These are phyloP conservation scores for Cadophora gregata DNA, from an alignment of 2,329 filamentous ascomycete genomes.

Conservation along the genomic window DNA sequence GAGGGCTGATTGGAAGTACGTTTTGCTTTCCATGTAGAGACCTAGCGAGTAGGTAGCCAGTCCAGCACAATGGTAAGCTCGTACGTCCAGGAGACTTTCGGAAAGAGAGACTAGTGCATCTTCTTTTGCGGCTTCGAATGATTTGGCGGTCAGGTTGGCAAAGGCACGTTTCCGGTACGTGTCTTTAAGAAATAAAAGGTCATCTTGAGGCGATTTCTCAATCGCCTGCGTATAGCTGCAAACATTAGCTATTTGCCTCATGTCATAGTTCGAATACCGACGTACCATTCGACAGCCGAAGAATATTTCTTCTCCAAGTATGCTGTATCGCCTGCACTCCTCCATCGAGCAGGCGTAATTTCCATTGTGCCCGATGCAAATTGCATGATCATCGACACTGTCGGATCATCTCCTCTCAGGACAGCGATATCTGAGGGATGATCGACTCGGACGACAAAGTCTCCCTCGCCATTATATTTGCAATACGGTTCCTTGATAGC, in stretches of 20 bases:
- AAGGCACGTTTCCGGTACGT: background rate
- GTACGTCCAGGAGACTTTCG: conserved; percentile 20
- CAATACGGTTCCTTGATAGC: conserved; percentile 34
- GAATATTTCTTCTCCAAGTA: conserved; percentile 30
- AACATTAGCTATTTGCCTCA: background rate
- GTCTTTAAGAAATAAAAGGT: background rate
- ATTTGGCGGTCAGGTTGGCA: background rate
- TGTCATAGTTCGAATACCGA: background rate
- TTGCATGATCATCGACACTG: conserved; percentile 32
- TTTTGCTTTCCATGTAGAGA: conserved; percentile 24
- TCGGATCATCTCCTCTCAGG: conserved; percentile 32
- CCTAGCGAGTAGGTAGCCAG: conserved; percentile 27
- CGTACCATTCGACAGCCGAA: conserved; percentile 30
- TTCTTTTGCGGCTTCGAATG: conserved; percentile 2
- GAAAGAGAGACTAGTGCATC: conserved; percentile 28
- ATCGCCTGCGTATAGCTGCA: background rate
- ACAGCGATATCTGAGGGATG: conserved; percentile 35
- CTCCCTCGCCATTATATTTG: conserved; percentile 24
- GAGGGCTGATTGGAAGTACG: conserved; percentile 24
- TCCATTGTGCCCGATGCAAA: conserved; percentile 28
- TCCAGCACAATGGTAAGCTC: conserved; percentile 30
- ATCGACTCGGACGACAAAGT: conserved; percentile 29
- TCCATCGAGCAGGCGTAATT: conserved; percentile 27
- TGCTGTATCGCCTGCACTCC: conserved; percentile 28
- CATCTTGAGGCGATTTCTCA: background rate